Evolutionary conservation across 495 filamentous ascomycete species (phyloP), one percentile per base, ranked within the genome.

Genomic region (Extremus antarcticus): DNA sequence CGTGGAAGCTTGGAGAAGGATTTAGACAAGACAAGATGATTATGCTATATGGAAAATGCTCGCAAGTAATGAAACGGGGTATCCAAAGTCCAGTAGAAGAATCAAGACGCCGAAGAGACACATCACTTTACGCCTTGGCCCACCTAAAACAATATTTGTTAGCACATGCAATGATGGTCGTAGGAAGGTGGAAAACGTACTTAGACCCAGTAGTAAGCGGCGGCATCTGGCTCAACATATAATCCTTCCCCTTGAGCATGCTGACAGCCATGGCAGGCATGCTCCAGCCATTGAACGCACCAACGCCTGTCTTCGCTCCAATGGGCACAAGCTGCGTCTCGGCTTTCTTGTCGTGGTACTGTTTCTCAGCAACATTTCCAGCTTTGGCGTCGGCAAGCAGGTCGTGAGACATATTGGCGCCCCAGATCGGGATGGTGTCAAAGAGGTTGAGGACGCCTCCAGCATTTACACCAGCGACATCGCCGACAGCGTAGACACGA

Each of bases 171-270:
- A n/a, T n/a, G n/a, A n/a, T n/a, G n/a, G n/a, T n/a, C n/a, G n/a
- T n/a, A n/a, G n/a, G n/a, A n/a, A n/a, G n/a, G n/a, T n/a, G n/a
- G n/a, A n/a, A n/a, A n/a, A n/a, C n/a, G n/a, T 2, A 56, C 53
- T 60, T 32, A 40, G 19, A 56, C 10, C 57, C 57, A 29, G 51
- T 15, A 4, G 40, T 47, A 13, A 56, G 22, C 11, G 25, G 38
- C 2, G 47, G 47, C 41, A 55, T 56, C 16, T 21, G 24, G 20
- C 53, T 25, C 23, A 77, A 41, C 71, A 78, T 77, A 56, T 83
- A 84, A 63, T 84, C 78, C 55, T 78, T 66, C 24, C 80, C 81
- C 65, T 85, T 85, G 53, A 82, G 70, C 64, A 76, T 56, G 73
- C 76, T 80, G 4, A 84, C 75, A 45, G 78, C 51, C 24, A 74